Evolutionary conservation across 768 basidiomycete genomes (phyloP).

Genomic region (Leccinum arenicola): DNA sequence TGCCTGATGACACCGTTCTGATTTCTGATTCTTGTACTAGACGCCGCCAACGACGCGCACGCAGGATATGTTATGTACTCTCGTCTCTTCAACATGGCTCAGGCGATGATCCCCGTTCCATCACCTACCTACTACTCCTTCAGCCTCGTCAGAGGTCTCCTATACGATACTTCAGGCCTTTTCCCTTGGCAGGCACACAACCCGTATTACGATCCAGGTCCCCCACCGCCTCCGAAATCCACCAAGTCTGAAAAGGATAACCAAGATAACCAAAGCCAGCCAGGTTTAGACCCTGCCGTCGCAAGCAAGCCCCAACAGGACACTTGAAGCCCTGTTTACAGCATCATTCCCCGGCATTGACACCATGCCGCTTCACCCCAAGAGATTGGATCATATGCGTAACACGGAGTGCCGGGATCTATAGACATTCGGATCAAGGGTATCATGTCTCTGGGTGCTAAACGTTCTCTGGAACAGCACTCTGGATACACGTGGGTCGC

Average conservation of each 20-base stretch:
- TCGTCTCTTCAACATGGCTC: slow-evolving; percentile 44
- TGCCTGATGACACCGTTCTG: slow-evolving; percentile 4
- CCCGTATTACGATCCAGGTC: slow-evolving; percentile 71
- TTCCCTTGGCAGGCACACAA: slow-evolving; percentile 55
- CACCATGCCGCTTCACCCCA: background rate
- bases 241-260: slow-evolving; percentile 18
- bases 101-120: slow-evolving; percentile 32
- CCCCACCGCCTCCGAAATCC: slow-evolving; percentile 50
- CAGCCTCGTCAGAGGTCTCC: slow-evolving; percentile 44
- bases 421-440: background rate
- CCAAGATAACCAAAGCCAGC: slow-evolving; percentile 1
- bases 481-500: background rate
- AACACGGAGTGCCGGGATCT: background rate
- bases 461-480: background rate
- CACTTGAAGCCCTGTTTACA: background rate
- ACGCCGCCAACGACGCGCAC: slow-evolving; percentile 73
- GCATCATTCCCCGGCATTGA: background rate
- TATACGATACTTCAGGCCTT: slow-evolving; percentile 38
- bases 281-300: background rate
- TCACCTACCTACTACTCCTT: slow-evolving; percentile 53
- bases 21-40: slow-evolving; percentile 33
- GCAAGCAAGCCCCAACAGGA: background rate
- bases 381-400: background rate
- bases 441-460: background rate
- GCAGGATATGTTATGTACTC: slow-evolving; percentile 56